Percentiles rank a stretch among this genome's conserved stretches.
Conservation (phyloP, 2,329 filamentous ascomycete genomes). For the Epichloe sibirici region DNA sequence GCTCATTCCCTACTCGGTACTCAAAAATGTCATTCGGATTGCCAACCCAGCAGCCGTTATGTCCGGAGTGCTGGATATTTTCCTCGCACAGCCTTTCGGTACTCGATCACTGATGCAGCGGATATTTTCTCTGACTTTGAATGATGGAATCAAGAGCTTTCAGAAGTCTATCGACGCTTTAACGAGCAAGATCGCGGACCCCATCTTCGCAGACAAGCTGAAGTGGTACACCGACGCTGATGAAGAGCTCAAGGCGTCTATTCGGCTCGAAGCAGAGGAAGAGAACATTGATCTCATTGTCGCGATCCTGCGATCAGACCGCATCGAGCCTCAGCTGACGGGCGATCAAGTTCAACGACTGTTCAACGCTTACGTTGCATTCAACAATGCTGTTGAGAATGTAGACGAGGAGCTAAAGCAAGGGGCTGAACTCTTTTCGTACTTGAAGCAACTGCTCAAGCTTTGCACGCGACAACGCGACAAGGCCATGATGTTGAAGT, state of each 20-base stretch:
- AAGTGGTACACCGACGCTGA: constrained; percentile 65
- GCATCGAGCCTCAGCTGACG: constrained; percentile 58
- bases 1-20: constrained; percentile 77
- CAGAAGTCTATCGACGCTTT: constrained; percentile 79
- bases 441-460: constrained; percentile 90
- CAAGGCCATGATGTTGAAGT: constrained; percentile 91
- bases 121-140: constrained; percentile 83
- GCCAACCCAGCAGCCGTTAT: constrained; percentile 95
- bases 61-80: constrained; percentile 88
- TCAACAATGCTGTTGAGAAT: constrained; percentile 89
- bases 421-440: constrained; percentile 83
- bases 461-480: constrained; percentile 82
- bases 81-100: constrained; percentile 90
- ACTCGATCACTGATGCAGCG: constrained; percentile 82
- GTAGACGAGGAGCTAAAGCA: constrained; percentile 78
- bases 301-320: constrained; percentile 67
- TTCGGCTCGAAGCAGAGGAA: constrained; percentile 58
- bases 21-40: constrained; percentile 95
- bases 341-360: constrained; percentile 68
- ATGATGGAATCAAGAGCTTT: constrained; percentile 78
- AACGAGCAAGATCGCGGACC: constrained; percentile 65
- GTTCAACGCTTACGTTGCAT: constrained; percentile 92
- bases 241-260: constrained; percentile 59
- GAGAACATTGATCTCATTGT: constrained; percentile 81
- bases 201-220: constrained; percentile 67